These are phyloP conservation scores for Haplosporangium sp. DNA, from an alignment of 371 early-diverging fungal genomes.

Conservation along the genomic window DNA sequence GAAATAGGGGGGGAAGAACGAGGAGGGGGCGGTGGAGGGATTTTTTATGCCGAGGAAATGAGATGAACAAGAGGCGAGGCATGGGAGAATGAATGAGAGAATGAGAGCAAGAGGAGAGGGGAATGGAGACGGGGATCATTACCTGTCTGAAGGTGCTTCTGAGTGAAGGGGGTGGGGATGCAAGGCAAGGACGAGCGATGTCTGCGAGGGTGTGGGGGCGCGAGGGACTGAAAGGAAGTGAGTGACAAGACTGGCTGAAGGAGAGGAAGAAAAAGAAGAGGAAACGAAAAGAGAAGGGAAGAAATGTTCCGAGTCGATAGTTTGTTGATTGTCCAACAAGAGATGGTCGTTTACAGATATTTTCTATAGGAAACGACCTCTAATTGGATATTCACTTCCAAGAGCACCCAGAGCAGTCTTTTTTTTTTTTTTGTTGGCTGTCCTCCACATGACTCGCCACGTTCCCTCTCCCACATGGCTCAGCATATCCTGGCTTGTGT, in stretches of 20 bases:
- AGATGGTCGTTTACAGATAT: not conserved
- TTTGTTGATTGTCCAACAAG: not conserved
- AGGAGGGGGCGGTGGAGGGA: not conserved
- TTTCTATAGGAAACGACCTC: no score
- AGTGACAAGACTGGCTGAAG: no score
- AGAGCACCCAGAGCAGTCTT: no score
- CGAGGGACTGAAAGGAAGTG: not conserved
- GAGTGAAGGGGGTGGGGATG: no score
- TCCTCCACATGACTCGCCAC: no score
- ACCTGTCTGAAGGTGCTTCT: no score
- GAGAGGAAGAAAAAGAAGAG: not conserved
- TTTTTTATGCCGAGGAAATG: not conserved
- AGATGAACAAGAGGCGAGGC: not conserved
- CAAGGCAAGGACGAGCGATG: not conserved
- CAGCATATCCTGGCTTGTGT: no score
- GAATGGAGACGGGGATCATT: not conserved
- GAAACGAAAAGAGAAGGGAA: not conserved
- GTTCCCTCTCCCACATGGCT: no score
- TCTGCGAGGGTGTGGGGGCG: not conserved
- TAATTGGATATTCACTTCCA: constrained; percentile 5
- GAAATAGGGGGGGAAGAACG: not conserved
- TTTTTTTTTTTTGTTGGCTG: no score
- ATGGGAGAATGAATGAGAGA: not conserved
- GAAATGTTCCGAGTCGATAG: not conserved
- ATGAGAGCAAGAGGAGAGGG: not conserved